Base-by-base conservation (phyloP, 148 eudicot species). In the Chenopodium berlandieri region DNA sequence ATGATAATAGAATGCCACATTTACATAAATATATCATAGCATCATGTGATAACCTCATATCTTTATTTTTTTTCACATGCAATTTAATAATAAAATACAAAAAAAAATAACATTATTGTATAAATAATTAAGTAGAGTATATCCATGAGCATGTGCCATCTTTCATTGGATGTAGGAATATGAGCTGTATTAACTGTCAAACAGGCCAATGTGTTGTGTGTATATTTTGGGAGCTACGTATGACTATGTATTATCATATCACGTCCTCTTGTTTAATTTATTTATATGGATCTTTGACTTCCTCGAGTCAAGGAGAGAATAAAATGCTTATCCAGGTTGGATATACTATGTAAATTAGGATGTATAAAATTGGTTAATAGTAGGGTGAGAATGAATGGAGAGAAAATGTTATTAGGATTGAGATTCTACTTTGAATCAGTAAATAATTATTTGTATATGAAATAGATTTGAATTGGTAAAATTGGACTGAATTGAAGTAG, bases 231-330 rank as follows among this genome's bases (percentile, higher is more conserved):
- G 69, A 69, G 80, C 44, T 40, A 40, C 44, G 32, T 13, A 34
- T 48, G 19, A 13, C 37, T 27, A 30, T 14, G 1, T 9, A 47
- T 46, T 54, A 40, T 40, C 44, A 40, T 40, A 40, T 76, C 75
- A 76, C 66, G 75, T 73, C n/a, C 10, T 75, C 3, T 44, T 44
- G 67, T 82, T 67, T 1, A 48, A 73, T 65, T 67, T 30, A 9
- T 1, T 2, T 50, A 50, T 50, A 16, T 56, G 62, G 14, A 10
- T 34, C 31, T 83, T 79, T 83, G 85, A 83, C 85, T 64, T 79
- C 85, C 85, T 83, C 85, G 85, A 83, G 79, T 44, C 82, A 74
- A n/a, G 80, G 54, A 30, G 32, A 56, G 7, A 27, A 44, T 16
- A 40, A 40, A 62, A 64, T 16, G 2, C 31, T 23, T 20, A 46